A percentile compares a stretch with the other conserved stretches of the same genome.
phyloP scores from a whole-genome alignment of 2,329 filamentous ascomycete genomes.

The Fusarium keratoplasticum region DNA sequence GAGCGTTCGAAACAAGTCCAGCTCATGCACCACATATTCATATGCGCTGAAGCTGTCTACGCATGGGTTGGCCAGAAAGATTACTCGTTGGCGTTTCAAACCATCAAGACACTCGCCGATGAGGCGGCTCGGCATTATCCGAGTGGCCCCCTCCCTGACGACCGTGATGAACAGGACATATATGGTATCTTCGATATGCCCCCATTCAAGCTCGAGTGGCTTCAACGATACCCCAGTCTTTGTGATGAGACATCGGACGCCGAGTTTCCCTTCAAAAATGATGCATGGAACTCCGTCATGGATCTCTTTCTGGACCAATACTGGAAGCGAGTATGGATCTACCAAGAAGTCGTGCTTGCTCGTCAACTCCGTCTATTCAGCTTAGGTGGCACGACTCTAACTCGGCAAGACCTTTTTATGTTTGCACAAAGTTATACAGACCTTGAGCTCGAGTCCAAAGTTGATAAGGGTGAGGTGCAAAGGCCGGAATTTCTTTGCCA shows the following conservation, averaged over 20 bases:
- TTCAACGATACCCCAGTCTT: neutral
- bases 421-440: neutral
- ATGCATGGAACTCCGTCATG: neutral
- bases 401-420: neutral
- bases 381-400: neutral
- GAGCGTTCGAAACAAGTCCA: neutral
- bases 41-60: neutral
- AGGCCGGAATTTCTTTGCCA: neutral
- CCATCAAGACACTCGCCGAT: neutral
- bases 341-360: neutral
- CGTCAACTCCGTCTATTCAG: neutral
- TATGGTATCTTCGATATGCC: neutral
- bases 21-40: neutral
- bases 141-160: neutral
- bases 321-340: neutral
- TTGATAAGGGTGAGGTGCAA: neutral
- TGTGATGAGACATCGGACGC: neutral
- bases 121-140: neutral
- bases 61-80: neutral
- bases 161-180: neutral
- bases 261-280: neutral
- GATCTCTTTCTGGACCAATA: neutral
- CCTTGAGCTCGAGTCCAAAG: neutral
- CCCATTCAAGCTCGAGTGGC: neutral
- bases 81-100: neutral